Evolutionary conservation across 345 rosid species (phyloP).

Genomic region (Litchi chinensis): DNA sequence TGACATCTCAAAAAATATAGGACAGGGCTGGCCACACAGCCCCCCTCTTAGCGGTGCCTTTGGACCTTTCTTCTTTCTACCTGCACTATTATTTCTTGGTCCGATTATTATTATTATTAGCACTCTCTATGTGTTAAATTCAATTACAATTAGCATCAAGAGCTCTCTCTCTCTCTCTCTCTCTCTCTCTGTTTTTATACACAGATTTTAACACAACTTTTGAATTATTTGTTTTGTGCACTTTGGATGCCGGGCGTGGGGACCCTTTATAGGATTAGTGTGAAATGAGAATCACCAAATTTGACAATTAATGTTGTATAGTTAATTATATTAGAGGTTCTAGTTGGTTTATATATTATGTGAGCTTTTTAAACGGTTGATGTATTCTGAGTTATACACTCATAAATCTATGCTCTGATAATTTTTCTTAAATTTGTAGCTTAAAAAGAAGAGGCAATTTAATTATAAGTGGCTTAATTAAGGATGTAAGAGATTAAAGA

Average conservation of each 20-base stretch:
- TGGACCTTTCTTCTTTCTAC: slow-evolving; percentile 47
- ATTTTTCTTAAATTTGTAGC: background rate
- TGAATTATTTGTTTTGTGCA: background rate
- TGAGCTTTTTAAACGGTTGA: too few relatives aligned
- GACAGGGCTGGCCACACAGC: slow-evolving; percentile 50
- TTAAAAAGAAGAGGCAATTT: too few relatives aligned
- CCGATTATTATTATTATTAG: background rate
- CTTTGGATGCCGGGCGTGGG: background rate
- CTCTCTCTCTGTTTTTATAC: too few relatives aligned
- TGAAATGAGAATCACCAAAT: background rate
- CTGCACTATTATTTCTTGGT: slow-evolving; percentile 7
- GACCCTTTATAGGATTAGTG: background rate
- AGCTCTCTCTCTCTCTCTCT: too few relatives aligned
- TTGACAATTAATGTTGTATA: too few relatives aligned
- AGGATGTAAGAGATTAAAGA: too few relatives aligned
- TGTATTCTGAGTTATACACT: too few relatives aligned
- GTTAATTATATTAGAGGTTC: background rate
- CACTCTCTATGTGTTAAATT: background rate
- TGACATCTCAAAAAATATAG: slow-evolving; percentile 55
- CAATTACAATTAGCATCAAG: too few relatives aligned
- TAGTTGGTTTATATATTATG: background rate
- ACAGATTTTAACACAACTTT: too few relatives aligned
- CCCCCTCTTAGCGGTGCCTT: slow-evolving; percentile 50
- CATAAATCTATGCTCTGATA: background rate
- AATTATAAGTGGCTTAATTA: background rate